Evolutionary conservation across 1,284 basidiomycete genomes (phyloP), one percentile per base, ranked within the genome.

Genomic region (Tetrapyrgos nigripes): DNA sequence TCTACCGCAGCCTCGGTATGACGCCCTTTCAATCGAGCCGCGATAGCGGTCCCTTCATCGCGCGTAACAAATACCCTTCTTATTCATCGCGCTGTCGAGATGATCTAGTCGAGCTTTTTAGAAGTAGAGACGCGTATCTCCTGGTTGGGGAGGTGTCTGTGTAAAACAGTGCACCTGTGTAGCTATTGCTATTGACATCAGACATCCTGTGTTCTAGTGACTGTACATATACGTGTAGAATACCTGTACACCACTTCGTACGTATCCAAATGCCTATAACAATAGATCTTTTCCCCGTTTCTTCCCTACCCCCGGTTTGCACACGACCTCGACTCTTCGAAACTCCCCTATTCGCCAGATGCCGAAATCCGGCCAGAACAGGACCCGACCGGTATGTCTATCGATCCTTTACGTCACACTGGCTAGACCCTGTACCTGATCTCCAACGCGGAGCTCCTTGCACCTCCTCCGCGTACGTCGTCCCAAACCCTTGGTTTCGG

Each of bases 1-100:
- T 81, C 61, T 80, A 81, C 58, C 65, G 77, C 59, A 70, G 66
- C 19, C 67, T 81, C 46, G 79, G 79, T 17, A 66, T 81, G 66
- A 57, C 33, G 40, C 53, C 40, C 19, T 47, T 54, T 10, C 21
- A 46, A 23, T 46, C 51, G 4, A 29, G 46, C 11, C 46, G 50
- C 3, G 29, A 28, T 21, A 50, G 50, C 23, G 26, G 14, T 17
- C 56, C 50, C 31, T 53, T 57, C 23, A 44, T 61, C 24, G 55
- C 59, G 14, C 48, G 53, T 21, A 61, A 61, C 26, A 44, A 54
- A 0, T 61, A 50, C 47, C 29, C 47, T 8, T 43, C 47, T 14
- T 23, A 37, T 13, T 37, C 31, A 6, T 45, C 21, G 17, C 51
- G 52, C 23, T 37, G n/a, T 6, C 48, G 26, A 1, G 50, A 6